These are phyloP conservation scores for Cucurbita moschata DNA, from an alignment of 306 rosid genomes.

Conservation along the genomic window DNA sequence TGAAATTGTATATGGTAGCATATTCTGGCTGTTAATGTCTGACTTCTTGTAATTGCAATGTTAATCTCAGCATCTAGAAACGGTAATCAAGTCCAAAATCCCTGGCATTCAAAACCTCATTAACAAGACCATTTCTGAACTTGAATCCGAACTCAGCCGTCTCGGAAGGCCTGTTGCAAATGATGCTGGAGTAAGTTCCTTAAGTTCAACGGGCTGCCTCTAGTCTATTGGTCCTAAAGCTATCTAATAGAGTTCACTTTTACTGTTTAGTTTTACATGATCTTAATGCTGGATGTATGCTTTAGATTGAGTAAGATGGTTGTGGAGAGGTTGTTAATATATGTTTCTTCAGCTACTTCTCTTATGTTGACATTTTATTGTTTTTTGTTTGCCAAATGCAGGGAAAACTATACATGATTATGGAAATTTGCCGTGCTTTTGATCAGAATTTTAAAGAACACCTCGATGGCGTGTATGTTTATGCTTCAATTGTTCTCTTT, in stretches of 20 bases:
- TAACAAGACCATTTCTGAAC: conserved; percentile 63
- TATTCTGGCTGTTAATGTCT: background rate
- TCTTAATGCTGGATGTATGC: background rate
- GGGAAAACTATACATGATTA: conserved; percentile 84
- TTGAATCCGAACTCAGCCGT: conserved; percentile 83
- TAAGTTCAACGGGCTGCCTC: background rate
- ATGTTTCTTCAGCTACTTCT: background rate
- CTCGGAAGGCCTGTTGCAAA: conserved; percentile 80
- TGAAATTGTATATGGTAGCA: background rate
- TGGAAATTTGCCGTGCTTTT: conserved; percentile 83
- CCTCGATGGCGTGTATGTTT: conserved; percentile 91
- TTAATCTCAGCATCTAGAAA: conserved; percentile 74
- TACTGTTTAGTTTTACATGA: background rate
- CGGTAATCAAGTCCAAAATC: conserved; percentile 88
- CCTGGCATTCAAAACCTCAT: conserved; percentile 91
- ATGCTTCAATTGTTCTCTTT: conserved; percentile 3
- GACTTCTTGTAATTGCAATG: background rate
- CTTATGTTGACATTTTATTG: background rate
- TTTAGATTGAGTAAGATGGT: background rate
- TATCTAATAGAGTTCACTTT: background rate
- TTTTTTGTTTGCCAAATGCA: conserved; percentile 20
- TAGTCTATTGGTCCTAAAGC: background rate
- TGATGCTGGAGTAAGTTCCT: conserved; percentile 77
- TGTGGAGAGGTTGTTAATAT: background rate
- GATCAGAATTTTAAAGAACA: conserved; percentile 87